These are phyloP conservation scores for Paraphaeosphaeria minitans DNA, from an alignment of 2,329 filamentous ascomycete species.

Conservation along the genomic window DNA sequence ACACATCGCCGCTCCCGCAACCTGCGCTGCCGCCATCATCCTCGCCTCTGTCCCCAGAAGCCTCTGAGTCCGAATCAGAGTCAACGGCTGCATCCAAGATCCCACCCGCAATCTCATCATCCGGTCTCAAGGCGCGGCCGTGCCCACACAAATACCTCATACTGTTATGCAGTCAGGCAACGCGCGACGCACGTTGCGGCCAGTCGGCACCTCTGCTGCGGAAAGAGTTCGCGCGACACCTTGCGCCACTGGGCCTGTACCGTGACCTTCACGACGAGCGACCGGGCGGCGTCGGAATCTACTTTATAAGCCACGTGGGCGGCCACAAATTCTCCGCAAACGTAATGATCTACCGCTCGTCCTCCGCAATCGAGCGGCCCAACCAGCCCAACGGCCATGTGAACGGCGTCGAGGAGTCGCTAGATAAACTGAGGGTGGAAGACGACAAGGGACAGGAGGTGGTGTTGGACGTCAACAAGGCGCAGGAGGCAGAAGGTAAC, in stretches of 20 bases:
- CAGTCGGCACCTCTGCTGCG: constrained; percentile 90
- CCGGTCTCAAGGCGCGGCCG: constrained; percentile 61
- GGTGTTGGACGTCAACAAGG: constrained; percentile 38
- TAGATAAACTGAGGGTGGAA: constrained; percentile 46
- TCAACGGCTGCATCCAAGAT: constrained; percentile 21
- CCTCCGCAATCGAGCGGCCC: constrained; percentile 27
- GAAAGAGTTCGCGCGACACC: constrained; percentile 85
- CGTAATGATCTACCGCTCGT: constrained; percentile 83
- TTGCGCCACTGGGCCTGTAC: constrained; percentile 81
- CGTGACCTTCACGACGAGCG: constrained; percentile 87
- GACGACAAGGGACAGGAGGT: constrained; percentile 45
- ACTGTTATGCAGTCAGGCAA: constrained; percentile 90
- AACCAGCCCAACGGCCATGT: constrained; percentile 25
- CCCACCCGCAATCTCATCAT: constrained; percentile 35
- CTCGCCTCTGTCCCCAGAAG: background rate
- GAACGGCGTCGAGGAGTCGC: constrained; percentile 40
- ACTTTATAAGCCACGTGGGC: constrained; percentile 95
- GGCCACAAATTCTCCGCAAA: constrained; percentile 98
- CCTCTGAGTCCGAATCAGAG: background rate
- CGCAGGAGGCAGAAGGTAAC: constrained; percentile 44
- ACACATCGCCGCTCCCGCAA: constrained; percentile 63
- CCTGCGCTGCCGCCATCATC: constrained; percentile 18
- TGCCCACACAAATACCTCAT: constrained; percentile 87
- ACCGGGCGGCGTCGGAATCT: constrained; percentile 90
- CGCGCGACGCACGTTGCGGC: constrained; percentile 92